Evolutionary conservation across 2,329 filamentous ascomycete species (phyloP), one percentile per base, ranked within the genome.

Genomic region (Penicillium freii): DNA sequence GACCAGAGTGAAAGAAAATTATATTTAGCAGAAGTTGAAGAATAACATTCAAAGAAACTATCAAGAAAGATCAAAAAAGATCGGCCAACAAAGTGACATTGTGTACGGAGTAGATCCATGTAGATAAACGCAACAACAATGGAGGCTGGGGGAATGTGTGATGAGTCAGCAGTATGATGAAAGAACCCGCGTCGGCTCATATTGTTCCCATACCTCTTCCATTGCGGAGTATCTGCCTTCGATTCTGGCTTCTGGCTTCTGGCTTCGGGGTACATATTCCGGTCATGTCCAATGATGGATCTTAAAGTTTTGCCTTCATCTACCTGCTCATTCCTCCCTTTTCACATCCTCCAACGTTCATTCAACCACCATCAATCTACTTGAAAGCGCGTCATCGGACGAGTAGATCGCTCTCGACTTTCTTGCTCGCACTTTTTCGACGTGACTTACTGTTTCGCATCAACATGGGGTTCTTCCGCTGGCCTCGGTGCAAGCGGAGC

Each of bases 241-340:
- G 19, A 39, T 45, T 36, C 27, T 40, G 33, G 40, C 31, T 33
- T 36, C 27, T 40, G 33, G 40, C 31, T 33, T 15, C 31, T 33
- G 31, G 10, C 15, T 45, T 56, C 25, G 33, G 42, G 39, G 42
- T 25, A 52, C n/a, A 36, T 53, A 42, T 25, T 52, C 54, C 49
- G 42, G 42, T 46, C 54, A 56, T 53, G 54, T 17, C 21, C 29
- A 64, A 62, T 55, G 50, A 64, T 64, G 62, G 62, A 54, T 33
- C 36, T 51, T 57, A 45, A 54, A 44, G 17, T 38, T 33, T 45
- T n/a, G 13, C 53, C 34, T 25, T 34, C 34, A 39, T 48, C 23
- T 29, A 43, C 9, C 17, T 11, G 23, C 21, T 27, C 29, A 33
- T 23, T 45, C 15, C 15, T n/a, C 13, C 27, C 15, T 44, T 40